phyloP scores from a whole-genome alignment of 148 eudicot species.

The Mesembryanthemum crystallinum region DNA sequence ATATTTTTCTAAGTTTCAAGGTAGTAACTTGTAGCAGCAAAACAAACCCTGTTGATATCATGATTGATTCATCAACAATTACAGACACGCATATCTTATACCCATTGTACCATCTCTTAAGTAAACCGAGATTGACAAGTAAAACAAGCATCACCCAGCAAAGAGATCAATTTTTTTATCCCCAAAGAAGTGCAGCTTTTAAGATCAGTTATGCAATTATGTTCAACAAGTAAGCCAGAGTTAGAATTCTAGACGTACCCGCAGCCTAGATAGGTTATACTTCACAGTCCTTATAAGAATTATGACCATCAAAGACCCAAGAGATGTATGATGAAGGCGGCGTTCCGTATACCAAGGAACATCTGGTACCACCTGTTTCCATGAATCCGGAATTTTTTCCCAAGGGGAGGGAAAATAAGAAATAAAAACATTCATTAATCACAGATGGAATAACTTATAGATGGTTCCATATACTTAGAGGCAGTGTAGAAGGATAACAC shows the following conservation, averaged over 20 bases:
- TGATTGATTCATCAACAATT: neutral
- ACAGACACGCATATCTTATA: neutral
- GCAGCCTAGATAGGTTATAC: constrained; percentile 82
- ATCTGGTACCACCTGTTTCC: constrained; percentile 63
- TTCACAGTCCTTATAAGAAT: constrained; percentile 86
- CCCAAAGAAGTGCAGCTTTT: neutral
- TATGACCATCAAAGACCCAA: constrained; percentile 90
- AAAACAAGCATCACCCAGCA: neutral
- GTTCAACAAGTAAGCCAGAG: neutral
- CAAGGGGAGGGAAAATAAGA: neutral
- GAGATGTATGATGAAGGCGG: constrained; percentile 72
- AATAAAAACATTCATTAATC: neutral
- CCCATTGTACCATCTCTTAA: neutral
- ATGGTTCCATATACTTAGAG: neutral
- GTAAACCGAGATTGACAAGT: neutral
- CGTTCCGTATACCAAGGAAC: constrained; percentile 97
- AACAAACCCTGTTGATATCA: no score
- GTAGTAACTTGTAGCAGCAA: no score
- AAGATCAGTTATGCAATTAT: neutral
- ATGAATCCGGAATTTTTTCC: constrained; percentile 1
- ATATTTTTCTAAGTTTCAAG: no score
- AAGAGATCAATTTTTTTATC: neutral
- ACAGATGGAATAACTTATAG: neutral
- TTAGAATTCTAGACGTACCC: constrained; percentile 41
- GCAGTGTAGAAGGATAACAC: constrained; percentile 9